Evolutionary conservation across 441 rosid genomes (phyloP), one percentile per base, ranked within the genome.

Genomic region (Arabidopsis hybrid): DNA sequence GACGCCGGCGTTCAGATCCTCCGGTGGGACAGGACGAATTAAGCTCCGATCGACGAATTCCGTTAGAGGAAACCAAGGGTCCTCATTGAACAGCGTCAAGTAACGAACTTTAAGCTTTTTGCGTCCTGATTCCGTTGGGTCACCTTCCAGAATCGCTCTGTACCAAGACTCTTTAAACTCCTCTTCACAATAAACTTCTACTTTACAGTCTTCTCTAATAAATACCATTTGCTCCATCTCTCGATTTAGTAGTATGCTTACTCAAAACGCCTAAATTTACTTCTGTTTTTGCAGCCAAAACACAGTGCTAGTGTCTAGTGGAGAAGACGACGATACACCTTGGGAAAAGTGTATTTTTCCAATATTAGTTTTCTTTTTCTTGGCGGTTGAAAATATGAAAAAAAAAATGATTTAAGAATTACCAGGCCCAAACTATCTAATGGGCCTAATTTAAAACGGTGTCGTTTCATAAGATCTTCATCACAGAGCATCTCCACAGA

Each of bases 361-460:
- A 11, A 26, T 11, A n/a, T 52, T 52, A 5, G 1, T 29, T 52
- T 26, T 11, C 2, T 11, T 52, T 11, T 21, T 26, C 3, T 3
- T 2, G 29, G 3, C 29, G 29, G 4, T 26, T 26, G 29, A 26
- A 26, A 26, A 2, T 26, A 11, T 7, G 14, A n/a, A 50, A 51
- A 17, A 49, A 1, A 16, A 1, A 1, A 1, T 16, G 0, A 50
- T 18, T 1, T 6, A 53, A 12, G 9, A 55, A 55, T 32, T 32
- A 31, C 34, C 3, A 56, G 43, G 65, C 71, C 71, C 77, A 73
- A 64, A 65, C 35, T 16, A 61, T 29, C 4, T 7, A 5, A 61
- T 57, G 36, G 49, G 63, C 64, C 50, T 1, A 18, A 3, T 6
- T 10, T 0, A 26, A 16, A 8, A 70, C 71, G 50, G 2, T 14